Evolutionary conservation across 169 alveolate genomes (phyloP), one percentile per base, ranked within the genome.

Genomic region (Cryptosporidium xiaoi): DNA sequence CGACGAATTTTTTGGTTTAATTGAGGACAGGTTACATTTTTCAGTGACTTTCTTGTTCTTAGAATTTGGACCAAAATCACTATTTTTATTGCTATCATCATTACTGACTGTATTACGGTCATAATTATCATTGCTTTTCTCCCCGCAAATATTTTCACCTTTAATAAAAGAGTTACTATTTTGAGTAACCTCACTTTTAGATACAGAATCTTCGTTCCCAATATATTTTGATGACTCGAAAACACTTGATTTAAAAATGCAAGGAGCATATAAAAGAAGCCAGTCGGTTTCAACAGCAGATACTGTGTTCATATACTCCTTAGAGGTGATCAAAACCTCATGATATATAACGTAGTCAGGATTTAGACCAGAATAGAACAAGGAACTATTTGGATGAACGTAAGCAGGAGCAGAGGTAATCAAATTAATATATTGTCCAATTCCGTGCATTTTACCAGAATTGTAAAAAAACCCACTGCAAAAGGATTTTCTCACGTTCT

Each of bases 321-420:
- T 98, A 27, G 99, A 94, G 20, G 99, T 99, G 94, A 97, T 96
- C 40, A 98, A 97, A 56, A 98, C 96, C 91, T 99, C 99, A 93
- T 98, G 99, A 93, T 99, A 99, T 44, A 99, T 99, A 50, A 98
- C 99, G 94, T 98, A 98, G 84, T 99, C 99, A 8, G 99, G 99
- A 24, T 99, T 97, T 90, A 96, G 96, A 24, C 99, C 99, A 71
- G 97, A 94, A 53, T 99, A 97, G 91, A 96, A 98, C 67, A 99
- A 95, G 7, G 99, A 98, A 77, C 99, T 95, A 13, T 99, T 95
- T 27, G 99, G 99, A 91, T 99, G 99, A 29, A 98, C 91, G 68
- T 96, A 96, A 67, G 99, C 97, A 44, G 99, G 99, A 31, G 97
- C 97, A 55, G 98, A 98, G 16, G 99, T 97, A 92, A 99, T 92